Evolutionary conservation across 2,329 filamentous ascomycete genomes (phyloP).

Genomic region (Onygenales sp.): DNA sequence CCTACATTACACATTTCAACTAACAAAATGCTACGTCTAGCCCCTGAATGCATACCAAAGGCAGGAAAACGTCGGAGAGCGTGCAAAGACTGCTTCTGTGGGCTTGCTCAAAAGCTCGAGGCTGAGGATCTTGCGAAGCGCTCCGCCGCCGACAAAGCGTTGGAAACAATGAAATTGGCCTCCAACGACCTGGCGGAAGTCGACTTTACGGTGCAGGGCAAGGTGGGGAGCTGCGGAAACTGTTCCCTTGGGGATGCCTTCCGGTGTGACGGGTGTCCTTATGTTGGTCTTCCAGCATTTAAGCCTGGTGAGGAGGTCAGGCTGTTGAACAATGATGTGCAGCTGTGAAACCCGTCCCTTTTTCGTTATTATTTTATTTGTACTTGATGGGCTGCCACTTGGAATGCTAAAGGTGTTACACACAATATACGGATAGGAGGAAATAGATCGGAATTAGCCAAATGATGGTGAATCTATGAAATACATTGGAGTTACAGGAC

Average conservation of each 20-base stretch:
- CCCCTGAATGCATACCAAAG: constrained; percentile 78
- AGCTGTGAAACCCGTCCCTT: constrained; percentile 47
- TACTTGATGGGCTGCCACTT: neutral
- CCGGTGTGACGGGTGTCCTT: constrained; percentile 65
- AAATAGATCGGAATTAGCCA: too few relatives aligned
- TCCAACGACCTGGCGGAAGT: constrained; percentile 76
- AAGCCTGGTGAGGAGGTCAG: constrained; percentile 93
- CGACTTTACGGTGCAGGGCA: constrained; percentile 96
- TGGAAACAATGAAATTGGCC: constrained; percentile 53
- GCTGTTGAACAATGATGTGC: constrained; percentile 75
- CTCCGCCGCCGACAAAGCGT: constrained; percentile 50
- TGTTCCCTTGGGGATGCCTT: constrained; percentile 90
- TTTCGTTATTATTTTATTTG: neutral
- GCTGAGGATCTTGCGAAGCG: constrained; percentile 71
- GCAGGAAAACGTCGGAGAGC: constrained; percentile 80
- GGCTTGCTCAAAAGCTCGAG: constrained; percentile 73
- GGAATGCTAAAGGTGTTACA: neutral
- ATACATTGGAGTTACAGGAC: too few relatives aligned
- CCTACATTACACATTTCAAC: neutral
- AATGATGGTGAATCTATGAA: too few relatives aligned
- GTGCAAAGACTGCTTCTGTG: constrained; percentile 97
- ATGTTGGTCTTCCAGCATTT: constrained; percentile 88
- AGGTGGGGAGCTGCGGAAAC: constrained; percentile 89
- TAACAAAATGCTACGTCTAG: constrained; percentile 33
- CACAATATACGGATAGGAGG: too few relatives aligned